Evolutionary conservation across 129 eudicot genomes (phyloP).

Genomic region (Centaurea solstitialis): DNA sequence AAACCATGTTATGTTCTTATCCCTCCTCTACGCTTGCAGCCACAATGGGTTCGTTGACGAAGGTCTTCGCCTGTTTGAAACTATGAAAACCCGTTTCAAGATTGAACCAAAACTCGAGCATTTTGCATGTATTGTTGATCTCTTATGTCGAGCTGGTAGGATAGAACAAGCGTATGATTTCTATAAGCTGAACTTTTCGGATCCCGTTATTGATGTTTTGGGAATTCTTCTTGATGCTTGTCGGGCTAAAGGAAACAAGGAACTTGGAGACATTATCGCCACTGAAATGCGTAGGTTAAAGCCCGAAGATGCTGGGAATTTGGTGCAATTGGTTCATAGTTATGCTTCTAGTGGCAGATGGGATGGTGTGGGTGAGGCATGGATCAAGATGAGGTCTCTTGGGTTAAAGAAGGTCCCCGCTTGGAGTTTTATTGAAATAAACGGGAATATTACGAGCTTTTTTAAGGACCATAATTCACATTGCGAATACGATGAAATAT

Average conservation of each 20-base stretch:
- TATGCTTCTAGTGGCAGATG: slow-evolving; percentile 78
- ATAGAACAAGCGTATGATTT: slow-evolving; percentile 66
- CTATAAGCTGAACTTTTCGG: slow-evolving; percentile 49
- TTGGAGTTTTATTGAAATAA: slow-evolving; percentile 85
- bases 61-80: slow-evolving; percentile 62
- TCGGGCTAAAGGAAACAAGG: slow-evolving; percentile 44
- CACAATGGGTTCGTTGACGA: slow-evolving; percentile 79
- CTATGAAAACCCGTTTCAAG: slow-evolving; percentile 52
- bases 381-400: slow-evolving; percentile 82
- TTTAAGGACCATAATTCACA: slow-evolving; percentile 67
- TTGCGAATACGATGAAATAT: slow-evolving; percentile 55
- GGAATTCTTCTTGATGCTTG: slow-evolving; percentile 94
- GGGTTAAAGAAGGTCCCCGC: slow-evolving; percentile 85
- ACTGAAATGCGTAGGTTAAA: slow-evolving; percentile 49
- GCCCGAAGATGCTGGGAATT: slow-evolving; percentile 69
- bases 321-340: slow-evolving; percentile 76
- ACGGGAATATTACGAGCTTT: slow-evolving; percentile 71
- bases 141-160: slow-evolving; percentile 83
- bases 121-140: slow-evolving; percentile 85
- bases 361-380: slow-evolving; percentile 85
- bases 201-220: slow-evolving; percentile 66
- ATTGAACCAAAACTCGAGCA: slow-evolving; percentile 80
- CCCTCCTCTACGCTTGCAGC: slow-evolving; percentile 75
- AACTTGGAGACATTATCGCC: slow-evolving; percentile 53
- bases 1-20: slow-evolving; percentile 60